Base-by-base conservation (phyloP, 352 stramenopile genomes). In the Globisporangium abappressorium region DNA sequence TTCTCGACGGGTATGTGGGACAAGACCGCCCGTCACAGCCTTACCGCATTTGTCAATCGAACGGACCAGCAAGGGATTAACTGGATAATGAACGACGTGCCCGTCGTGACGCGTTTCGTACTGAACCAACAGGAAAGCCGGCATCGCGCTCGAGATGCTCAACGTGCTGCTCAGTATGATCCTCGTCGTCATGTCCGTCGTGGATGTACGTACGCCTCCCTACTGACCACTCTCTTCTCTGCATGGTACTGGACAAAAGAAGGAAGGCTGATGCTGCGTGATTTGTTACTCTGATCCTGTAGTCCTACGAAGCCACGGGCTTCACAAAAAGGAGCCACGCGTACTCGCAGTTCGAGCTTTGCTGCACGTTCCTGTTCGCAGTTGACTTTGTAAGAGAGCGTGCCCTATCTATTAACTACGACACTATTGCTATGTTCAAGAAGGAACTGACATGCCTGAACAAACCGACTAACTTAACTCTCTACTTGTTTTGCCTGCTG, bases 151-250 rank as follows among this genome's bases (percentile, higher is more conserved):
- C 51, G 80, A 85, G 60, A 68, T 63, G 24, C 41, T 81, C 65
- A 85, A 87, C 58, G 77, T 84, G 15, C 6, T 81, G 55, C 70
- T 85, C 46, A 85, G 77, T 55, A 41, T 87, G 65, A 67, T 79
- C 18, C 73, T 87, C 34, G 77, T 85, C 28, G 66, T 76, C 55
- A 70, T 82, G 28, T 71, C 79, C 9, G 75, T 87, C 59, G 61
- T 77, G 34, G 64, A 81, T 33, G 77, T 81, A 55, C 43, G 63
- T 53, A 5, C 30, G 3, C 24, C 24, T 26, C 24, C 24, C 8
- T 33, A 43, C 1, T 14, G 36, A 26, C 24, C 24, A 26, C 24
- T 26, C 24, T 26, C 24, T 26, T 26, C 24, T 26, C 24, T 26
- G 24, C 24, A 26, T 26, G 24, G 24, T 26, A 26, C 24, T 26